phyloP scores from a whole-genome alignment of 129 eudicot species.

The Ambrosia artemisiifolia region DNA sequence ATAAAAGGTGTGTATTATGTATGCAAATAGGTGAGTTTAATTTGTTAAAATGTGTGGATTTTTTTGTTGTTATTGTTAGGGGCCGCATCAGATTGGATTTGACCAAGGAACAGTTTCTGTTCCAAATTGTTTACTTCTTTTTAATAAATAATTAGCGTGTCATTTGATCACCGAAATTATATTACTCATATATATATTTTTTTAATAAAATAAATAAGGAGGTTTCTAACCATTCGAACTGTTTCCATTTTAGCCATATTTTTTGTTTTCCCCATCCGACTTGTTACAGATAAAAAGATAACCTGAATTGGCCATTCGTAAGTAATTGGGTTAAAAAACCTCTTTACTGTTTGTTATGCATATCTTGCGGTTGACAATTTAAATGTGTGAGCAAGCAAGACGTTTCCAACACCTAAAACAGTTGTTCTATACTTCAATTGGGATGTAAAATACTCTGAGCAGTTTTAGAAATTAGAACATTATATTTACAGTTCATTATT shows the following conservation, averaged over 20 bases:
- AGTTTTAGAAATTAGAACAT: slow-evolving; percentile 4
- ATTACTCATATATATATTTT: not conserved
- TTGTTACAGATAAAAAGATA: slow-evolving; percentile 4
- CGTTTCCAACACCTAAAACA: not conserved
- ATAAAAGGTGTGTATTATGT: not conserved
- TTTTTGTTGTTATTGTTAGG: not conserved
- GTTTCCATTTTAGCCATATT: not conserved
- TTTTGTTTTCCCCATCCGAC: not conserved
- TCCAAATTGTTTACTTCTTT: not conserved
- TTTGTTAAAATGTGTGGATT: not conserved
- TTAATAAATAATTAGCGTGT: not conserved
- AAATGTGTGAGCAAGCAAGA: slow-evolving; percentile 1
- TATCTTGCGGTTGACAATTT: slow-evolving; percentile 5
- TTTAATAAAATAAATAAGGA: not conserved
- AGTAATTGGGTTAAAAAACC: not conserved
- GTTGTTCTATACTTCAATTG: not conserved
- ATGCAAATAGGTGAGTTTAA: slow-evolving; percentile 8
- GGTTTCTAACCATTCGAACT: not conserved
- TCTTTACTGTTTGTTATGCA: not conserved
- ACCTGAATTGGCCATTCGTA: not conserved
- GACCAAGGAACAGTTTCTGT: not conserved
- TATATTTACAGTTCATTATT: slow-evolving; percentile 12
- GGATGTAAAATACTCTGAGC: not conserved
- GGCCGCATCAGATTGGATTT: not conserved
- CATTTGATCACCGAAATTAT: not conserved